Base-by-base conservation (phyloP, 176 grass and related monocot species). In the Paspalum notatum region DNA sequence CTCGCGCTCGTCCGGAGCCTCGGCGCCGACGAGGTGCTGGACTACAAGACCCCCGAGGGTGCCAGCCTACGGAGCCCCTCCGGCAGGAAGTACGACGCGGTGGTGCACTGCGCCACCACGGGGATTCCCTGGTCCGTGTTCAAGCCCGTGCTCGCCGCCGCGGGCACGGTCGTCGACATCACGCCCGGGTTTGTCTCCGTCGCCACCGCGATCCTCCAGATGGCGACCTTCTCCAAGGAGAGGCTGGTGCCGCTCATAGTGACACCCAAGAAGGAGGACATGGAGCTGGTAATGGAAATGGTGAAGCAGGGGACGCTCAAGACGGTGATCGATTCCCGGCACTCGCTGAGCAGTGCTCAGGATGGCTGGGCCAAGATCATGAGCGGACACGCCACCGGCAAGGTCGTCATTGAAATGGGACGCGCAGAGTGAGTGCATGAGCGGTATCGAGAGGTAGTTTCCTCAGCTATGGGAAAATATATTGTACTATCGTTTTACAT, bases 281-380 rank as follows among this genome's bases (percentile, higher is more conserved):
- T 97, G 59, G 81, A 90, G 64, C 88, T 85, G 83, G 39, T 97
- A 59, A 65, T 89, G 56, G 80, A 84, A 24, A 47, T 94, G 85
- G 79, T 59, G 5, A 71, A 56, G 87, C 79, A 88, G 87, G 85
- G 82, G 25, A 97, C 73, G 76, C 77, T 97, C 21, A 84, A 75
- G 71, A 81, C 87, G 18, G 25, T 74, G 46, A 74, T 97, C 9
- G 91, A 97, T 53, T 94, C 94, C 2, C 69, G 7, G 49, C 58
- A 77, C 47, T 79, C 84, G 16, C 27, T 94, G 78, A 83, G 66
- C 62, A 87, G 75, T 46, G 94, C 87, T 9, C 66, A 86, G 61
- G 89, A 90, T 20, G 94, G 85, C 0, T 97, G 91, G 94, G 82
- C 84, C 5, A 97, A 90, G 82, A 94, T 89, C 85, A 86, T 86